Percentiles rank a stretch among this genome's conserved stretches.
Evolutionary conservation across 495 filamentous ascomycete genomes (phyloP).

Genomic region (Aspergillus carlsbadensis): DNA sequence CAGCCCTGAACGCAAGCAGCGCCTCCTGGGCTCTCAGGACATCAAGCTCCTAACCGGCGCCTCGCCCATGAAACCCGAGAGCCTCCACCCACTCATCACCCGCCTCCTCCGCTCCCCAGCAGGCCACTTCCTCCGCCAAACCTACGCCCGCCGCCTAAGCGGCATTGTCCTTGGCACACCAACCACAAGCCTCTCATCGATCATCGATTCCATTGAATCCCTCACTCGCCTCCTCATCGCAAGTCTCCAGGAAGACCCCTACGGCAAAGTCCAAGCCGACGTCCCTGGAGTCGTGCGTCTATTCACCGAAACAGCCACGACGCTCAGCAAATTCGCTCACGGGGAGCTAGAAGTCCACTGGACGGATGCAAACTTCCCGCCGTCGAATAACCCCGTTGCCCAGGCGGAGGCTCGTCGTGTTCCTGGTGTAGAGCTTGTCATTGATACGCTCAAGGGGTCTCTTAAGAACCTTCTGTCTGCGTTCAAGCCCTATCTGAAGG

Average conservation of each 20-base stretch:
- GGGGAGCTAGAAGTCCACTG: slow-evolving; percentile 65
- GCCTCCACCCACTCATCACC: slow-evolving; percentile 37
- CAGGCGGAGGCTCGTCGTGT: slow-evolving; percentile 40
- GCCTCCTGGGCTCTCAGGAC: slow-evolving; percentile 35
- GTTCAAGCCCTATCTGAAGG: slow-evolving; percentile 68
- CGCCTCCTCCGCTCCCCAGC: slow-evolving; percentile 48
- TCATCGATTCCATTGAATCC: slow-evolving; percentile 69
- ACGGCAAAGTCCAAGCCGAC: slow-evolving; percentile 78
- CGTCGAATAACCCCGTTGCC: slow-evolving; percentile 40
- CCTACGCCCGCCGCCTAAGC: slow-evolving; percentile 59
- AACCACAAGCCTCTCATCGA: slow-evolving; percentile 59
- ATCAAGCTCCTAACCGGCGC: slow-evolving; percentile 39
- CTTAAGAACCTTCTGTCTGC: slow-evolving; percentile 60
- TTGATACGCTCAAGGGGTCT: slow-evolving; percentile 56
- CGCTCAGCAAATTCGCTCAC: slow-evolving; percentile 65
- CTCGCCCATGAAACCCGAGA: slow-evolving; percentile 33
- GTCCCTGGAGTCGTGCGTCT: slow-evolving; percentile 69
- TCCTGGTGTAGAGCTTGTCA: slow-evolving; percentile 62
- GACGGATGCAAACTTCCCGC: slow-evolving; percentile 68
- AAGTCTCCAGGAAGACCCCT: slow-evolving; percentile 80
- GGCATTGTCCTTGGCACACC: slow-evolving; percentile 68
- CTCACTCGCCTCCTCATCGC: slow-evolving; percentile 66
- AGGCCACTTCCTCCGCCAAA: slow-evolving; percentile 70
- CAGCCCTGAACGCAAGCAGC: slow-evolving; percentile 45
- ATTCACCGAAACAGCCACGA: slow-evolving; percentile 63